phyloP scores from a whole-genome alignment of 345 rosid species.

The Eutrema yunnanense region DNA sequence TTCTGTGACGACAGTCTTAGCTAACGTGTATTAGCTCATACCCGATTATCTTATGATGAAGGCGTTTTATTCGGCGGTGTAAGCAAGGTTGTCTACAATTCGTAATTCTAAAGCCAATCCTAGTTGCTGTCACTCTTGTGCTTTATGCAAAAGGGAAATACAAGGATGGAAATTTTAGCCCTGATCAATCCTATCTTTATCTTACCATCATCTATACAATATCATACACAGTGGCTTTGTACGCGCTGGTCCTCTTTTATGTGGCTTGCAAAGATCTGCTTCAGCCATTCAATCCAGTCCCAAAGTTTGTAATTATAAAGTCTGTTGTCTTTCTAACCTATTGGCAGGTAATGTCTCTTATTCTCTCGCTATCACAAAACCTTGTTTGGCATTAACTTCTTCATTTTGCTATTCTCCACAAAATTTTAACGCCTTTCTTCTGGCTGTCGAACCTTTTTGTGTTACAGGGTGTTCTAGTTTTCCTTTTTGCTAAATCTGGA shows the following conservation, averaged over 20 bases:
- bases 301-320: constrained; percentile 88
- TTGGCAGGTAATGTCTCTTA: constrained; percentile 74
- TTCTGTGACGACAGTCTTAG: not conserved
- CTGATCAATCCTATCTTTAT: constrained; percentile 81
- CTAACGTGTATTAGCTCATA: constrained; percentile 4
- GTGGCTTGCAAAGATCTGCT: constrained; percentile 97
- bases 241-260: constrained; percentile 83
- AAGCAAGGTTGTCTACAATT: constrained; percentile 99
- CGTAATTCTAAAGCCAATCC: constrained; percentile 91
- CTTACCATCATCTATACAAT: constrained; percentile 87
- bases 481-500: constrained; percentile 92
- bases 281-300: constrained; percentile 98
- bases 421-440: not conserved
- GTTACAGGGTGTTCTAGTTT: constrained; percentile 86
- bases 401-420: not conserved
- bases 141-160: constrained; percentile 95
- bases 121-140: constrained; percentile 81
- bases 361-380: not conserved
- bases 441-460: constrained; percentile 2
- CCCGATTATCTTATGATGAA: constrained; percentile 24
- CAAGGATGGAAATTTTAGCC: constrained; percentile 93
- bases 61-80: constrained; percentile 95
- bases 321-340: constrained; percentile 96
- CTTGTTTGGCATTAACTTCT: not conserved
- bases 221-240: constrained; percentile 85